These are phyloP conservation scores for Epichloe amarillans DNA, from an alignment of 2,329 filamentous ascomycete species.

Conservation along the genomic window DNA sequence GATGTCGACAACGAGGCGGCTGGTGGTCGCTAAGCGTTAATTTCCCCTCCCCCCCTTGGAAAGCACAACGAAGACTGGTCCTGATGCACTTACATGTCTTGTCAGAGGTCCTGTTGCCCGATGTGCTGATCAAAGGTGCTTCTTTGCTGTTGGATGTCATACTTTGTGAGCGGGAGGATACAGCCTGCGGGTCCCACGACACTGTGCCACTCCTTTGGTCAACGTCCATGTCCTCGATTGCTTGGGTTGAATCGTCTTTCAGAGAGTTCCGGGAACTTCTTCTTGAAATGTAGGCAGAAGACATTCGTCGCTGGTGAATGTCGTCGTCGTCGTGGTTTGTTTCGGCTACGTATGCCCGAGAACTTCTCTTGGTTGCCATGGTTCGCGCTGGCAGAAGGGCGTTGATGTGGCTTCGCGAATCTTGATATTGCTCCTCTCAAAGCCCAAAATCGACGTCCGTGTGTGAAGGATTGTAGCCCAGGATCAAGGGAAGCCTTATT, in stretches of 20 bases:
- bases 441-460: too few relatives aligned
- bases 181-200: constrained; percentile 8
- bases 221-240: constrained; percentile 13
- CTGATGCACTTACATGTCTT: constrained; percentile 1
- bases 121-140: not conserved
- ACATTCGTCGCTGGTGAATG: constrained; percentile 3
- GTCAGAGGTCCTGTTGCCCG: not conserved
- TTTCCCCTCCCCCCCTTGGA: not conserved
- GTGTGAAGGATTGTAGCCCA: too few relatives aligned
- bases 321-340: constrained; percentile 6
- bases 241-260: constrained; percentile 15
- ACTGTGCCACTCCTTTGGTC: constrained; percentile 7
- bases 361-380: constrained; percentile 14
- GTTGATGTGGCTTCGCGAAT: too few relatives aligned
- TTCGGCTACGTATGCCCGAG: constrained; percentile 12
- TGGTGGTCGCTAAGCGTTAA: not conserved
- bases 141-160: constrained; percentile 9
- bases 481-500: not conserved
- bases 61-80: not conserved
- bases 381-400: not conserved
- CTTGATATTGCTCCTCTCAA: too few relatives aligned
- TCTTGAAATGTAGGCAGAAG: constrained; percentile 15
- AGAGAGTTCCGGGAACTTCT: constrained; percentile 17
- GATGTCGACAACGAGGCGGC: not conserved
- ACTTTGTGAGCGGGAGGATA: not conserved